Evolutionary conservation across 2,329 filamentous ascomycete genomes (phyloP).

Genomic region (Aspergillus brunneoviolaceus): DNA sequence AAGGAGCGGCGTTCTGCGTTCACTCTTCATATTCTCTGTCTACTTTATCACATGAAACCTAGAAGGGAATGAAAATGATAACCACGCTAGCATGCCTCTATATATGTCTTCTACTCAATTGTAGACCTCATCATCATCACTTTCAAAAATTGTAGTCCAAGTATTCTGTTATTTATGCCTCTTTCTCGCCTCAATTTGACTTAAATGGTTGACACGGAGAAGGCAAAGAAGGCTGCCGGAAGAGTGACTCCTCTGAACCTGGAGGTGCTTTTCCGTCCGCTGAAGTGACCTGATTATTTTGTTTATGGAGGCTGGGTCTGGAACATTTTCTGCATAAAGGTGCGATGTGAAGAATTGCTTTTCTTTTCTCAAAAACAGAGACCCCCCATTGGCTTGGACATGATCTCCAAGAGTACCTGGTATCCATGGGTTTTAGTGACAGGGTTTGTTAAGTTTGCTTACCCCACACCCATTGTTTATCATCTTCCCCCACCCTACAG

Average conservation of each 20-base stretch:
- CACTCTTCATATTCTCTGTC: conserved; percentile 4
- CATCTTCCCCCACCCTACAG: background rate
- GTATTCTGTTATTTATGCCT: background rate
- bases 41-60: background rate
- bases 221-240: too few relatives aligned
- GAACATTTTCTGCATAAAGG: too few relatives aligned
- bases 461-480: background rate
- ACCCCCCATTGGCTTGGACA: background rate
- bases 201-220: too few relatives aligned
- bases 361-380: too few relatives aligned
- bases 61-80: background rate
- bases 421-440: background rate
- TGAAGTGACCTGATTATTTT: too few relatives aligned
- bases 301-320: too few relatives aligned
- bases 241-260: too few relatives aligned
- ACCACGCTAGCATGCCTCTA: background rate
- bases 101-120: background rate
- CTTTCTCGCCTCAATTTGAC: background rate
- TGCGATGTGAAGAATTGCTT: too few relatives aligned
- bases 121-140: background rate
- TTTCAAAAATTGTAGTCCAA: background rate
- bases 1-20: conserved; percentile 22
- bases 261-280: too few relatives aligned
- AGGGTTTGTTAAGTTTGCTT: conserved; percentile 1
- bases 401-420: too few relatives aligned